Percentiles rank a stretch among this genome's conserved stretches.
phyloP scores from a whole-genome alignment of 306 rosid genomes.

The Adenanthera pavonina region DNA sequence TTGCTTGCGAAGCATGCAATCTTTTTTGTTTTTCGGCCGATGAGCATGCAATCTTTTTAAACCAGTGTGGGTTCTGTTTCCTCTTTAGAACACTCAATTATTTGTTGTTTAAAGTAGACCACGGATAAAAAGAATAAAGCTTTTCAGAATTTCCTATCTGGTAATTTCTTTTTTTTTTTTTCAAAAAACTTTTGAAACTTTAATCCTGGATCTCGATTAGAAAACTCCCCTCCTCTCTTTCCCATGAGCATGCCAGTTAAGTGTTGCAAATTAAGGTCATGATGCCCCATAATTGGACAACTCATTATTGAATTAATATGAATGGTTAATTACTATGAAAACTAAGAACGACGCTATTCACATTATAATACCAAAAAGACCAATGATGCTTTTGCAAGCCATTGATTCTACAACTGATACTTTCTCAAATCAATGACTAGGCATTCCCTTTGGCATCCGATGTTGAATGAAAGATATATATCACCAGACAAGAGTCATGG shows the following conservation, averaged over 20 bases:
- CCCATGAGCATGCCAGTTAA: constrained; percentile 47
- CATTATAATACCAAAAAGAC: neutral
- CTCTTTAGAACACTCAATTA: constrained; percentile 34
- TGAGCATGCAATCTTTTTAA: constrained; percentile 34
- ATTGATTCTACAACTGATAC: neutral
- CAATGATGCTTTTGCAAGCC: constrained; percentile 13
- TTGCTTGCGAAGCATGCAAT: constrained; percentile 35
- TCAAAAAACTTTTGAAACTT: constrained; percentile 1
- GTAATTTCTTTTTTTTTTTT: too few relatives aligned
- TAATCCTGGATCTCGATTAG: constrained; percentile 40
- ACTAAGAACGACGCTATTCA: neutral
- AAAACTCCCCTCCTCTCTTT: constrained; percentile 30
- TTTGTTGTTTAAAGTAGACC: constrained; percentile 35
- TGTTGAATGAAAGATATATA: constrained; percentile 32
- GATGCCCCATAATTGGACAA: constrained; percentile 58
- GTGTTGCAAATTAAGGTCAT: constrained; percentile 44
- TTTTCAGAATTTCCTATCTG: neutral
- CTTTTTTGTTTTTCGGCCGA: neutral
- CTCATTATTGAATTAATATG: constrained; percentile 45
- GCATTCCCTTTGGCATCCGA: constrained; percentile 43
- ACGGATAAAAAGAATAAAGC: constrained; percentile 10
- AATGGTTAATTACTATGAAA: constrained; percentile 9
- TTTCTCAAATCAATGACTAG: constrained; percentile 7
- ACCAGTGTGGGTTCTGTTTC: constrained; percentile 33
- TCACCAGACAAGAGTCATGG: constrained; percentile 48